Evolutionary conservation across 2,329 filamentous ascomycete genomes (phyloP).

Genomic region (Beauveria asiatica): DNA sequence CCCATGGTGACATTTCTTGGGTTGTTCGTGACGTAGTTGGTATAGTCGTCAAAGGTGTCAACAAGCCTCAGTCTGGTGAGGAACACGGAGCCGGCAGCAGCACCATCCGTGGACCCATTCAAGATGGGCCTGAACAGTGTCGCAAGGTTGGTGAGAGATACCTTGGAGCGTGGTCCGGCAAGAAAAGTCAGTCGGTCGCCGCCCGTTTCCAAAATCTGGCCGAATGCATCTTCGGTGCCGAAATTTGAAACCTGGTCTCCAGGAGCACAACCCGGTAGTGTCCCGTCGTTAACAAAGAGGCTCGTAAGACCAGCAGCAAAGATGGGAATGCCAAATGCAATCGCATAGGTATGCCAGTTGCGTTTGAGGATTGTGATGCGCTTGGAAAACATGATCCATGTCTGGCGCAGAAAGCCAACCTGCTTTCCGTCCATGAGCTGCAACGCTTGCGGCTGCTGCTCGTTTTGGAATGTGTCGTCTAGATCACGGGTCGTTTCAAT

Average conservation of each 20-base stretch:
- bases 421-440: slow-evolving; percentile 59
- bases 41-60: slow-evolving; percentile 60
- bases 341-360: slow-evolving; percentile 68
- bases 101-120: slow-evolving; percentile 16
- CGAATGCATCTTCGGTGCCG: slow-evolving; percentile 30
- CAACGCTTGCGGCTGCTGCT: slow-evolving; percentile 28
- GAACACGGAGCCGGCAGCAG: slow-evolving; percentile 14
- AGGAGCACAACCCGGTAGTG: slow-evolving; percentile 43
- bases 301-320: slow-evolving; percentile 71
- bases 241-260: slow-evolving; percentile 36
- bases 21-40: slow-evolving; percentile 50
- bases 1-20: slow-evolving; percentile 65
- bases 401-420: slow-evolving; percentile 63
- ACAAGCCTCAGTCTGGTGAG: slow-evolving; percentile 41
- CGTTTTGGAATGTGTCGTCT: slow-evolving; percentile 17
- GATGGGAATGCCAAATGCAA: slow-evolving; percentile 70
- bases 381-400: slow-evolving; percentile 67
- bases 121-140: slow-evolving; percentile 34
- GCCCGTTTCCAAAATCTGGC: slow-evolving; percentile 22
- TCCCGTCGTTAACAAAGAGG: slow-evolving; percentile 58
- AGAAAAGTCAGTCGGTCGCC: slow-evolving; percentile 19
- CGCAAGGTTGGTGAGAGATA: slow-evolving; percentile 24
- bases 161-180: slow-evolving; percentile 27
- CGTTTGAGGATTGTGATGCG: slow-evolving; percentile 66
- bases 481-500: slow-evolving; percentile 15